These are phyloP conservation scores for Eucalyptus leucophloia DNA, from an alignment of 345 rosid species.

Conservation along the genomic window DNA sequence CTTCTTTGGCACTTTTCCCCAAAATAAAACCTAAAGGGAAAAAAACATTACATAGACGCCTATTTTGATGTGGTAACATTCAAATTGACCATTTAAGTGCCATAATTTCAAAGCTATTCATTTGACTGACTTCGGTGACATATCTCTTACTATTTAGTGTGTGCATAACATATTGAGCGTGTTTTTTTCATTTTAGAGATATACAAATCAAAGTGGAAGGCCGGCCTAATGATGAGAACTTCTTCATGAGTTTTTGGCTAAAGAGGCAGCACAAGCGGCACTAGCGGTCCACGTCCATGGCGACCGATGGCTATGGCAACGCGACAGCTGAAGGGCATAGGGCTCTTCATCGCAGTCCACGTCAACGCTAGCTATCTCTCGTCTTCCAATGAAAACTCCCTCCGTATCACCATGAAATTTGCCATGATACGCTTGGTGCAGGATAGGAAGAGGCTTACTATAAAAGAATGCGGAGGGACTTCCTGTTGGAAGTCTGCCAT, in stretches of 20 bases:
- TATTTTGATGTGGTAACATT: not conserved
- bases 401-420: not conserved
- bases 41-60: not conserved
- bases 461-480: too few species aligned
- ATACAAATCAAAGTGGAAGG: not conserved
- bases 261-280: not conserved
- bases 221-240: not conserved
- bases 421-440: not conserved
- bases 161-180: not conserved
- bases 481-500: too few species aligned
- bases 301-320: not conserved
- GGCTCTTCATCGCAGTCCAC: not conserved
- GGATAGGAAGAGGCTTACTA: too few species aligned
- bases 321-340: not conserved
- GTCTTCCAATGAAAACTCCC: not conserved
- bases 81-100: too few species aligned
- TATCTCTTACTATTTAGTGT: too few species aligned
- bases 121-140: too few species aligned
- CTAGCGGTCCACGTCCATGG: not conserved
- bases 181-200: too few species aligned
- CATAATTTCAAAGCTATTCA: too few species aligned
- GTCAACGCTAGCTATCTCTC: not conserved
- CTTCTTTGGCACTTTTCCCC: too few species aligned
- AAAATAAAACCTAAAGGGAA: accelerated
- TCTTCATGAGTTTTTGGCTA: not conserved